These are phyloP conservation scores for Dendrobium officinale DNA, from an alignment of 106 monocot species.

Conservation along the genomic window DNA sequence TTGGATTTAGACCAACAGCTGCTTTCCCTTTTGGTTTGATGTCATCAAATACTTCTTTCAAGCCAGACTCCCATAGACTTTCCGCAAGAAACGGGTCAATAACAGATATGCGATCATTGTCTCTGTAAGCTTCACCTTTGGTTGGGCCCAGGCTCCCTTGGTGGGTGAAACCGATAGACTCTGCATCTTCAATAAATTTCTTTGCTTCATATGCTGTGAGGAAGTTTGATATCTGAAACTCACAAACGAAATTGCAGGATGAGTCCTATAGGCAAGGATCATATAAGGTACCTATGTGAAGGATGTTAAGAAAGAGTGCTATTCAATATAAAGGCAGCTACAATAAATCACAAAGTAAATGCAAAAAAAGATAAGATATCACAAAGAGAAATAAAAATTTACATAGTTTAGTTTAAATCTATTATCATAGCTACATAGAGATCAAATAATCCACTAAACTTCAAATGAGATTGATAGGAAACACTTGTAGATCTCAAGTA, in stretches of 20 bases:
- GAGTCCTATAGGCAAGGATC: background rate
- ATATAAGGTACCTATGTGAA: background rate
- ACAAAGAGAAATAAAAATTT: no score
- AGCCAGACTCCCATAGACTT: slow-evolving; percentile 72
- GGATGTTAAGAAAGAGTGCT: background rate
- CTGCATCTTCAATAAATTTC: slow-evolving; percentile 61
- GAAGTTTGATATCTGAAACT: slow-evolving; percentile 70
- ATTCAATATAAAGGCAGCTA: no score
- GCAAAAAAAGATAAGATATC: no score
- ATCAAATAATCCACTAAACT: no score
- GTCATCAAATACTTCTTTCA: slow-evolving; percentile 55
- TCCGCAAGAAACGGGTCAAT: slow-evolving; percentile 59
- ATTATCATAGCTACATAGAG: no score
- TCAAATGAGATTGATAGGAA: background rate
- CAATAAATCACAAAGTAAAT: no score
- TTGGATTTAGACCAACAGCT: slow-evolving; percentile 81
- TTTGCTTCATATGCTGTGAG: slow-evolving; percentile 64
- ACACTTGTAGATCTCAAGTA: no score
- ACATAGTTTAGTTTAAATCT: no score
- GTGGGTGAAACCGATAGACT: slow-evolving; percentile 66
- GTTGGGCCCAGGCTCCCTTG: slow-evolving; percentile 91
- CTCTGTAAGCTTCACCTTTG: slow-evolving; percentile 86
- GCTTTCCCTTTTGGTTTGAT: slow-evolving; percentile 53
- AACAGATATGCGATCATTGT: slow-evolving; percentile 85
- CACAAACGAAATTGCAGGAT: background rate